Evolutionary conservation across 441 rosid species (phyloP).

Genomic region (Bocquillonia castaneifolia): DNA sequence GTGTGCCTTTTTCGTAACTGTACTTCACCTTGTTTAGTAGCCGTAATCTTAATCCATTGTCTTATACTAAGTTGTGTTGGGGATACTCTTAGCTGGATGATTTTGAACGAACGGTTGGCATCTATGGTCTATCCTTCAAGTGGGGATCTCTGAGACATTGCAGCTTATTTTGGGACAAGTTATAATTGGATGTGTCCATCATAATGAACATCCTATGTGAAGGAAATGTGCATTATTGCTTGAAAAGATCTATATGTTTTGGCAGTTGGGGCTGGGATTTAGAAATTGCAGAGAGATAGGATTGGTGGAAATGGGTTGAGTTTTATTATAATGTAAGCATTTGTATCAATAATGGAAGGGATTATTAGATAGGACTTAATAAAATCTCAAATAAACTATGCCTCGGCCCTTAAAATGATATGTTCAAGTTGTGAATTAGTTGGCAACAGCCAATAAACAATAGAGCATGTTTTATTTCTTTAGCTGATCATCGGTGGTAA

Average conservation of each 20-base stretch:
- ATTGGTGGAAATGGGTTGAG: no score
- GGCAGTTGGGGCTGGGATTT: background rate
- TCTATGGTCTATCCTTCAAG: background rate
- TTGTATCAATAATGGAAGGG: background rate
- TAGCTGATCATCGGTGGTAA: background rate
- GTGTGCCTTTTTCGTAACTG: background rate
- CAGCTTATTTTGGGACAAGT: no score
- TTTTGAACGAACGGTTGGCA: background rate
- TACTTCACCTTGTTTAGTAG: background rate
- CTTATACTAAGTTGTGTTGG: background rate
- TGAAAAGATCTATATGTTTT: background rate
- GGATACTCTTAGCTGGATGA: background rate
- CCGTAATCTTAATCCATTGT: background rate
- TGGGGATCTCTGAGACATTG: background rate
- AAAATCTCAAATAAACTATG: background rate
- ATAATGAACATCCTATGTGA: background rate
- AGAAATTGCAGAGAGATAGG: background rate
- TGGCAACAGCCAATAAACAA: no score
- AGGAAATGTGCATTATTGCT: no score
- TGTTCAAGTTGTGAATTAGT: background rate
- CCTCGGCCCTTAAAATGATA: background rate
- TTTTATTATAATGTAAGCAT: background rate
- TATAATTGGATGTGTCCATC: background rate
- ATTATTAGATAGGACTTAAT: no score
- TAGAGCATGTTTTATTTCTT: background rate